phyloP scores from a whole-genome alignment of 768 basidiomycete species.

The Suillus alpinus region DNA sequence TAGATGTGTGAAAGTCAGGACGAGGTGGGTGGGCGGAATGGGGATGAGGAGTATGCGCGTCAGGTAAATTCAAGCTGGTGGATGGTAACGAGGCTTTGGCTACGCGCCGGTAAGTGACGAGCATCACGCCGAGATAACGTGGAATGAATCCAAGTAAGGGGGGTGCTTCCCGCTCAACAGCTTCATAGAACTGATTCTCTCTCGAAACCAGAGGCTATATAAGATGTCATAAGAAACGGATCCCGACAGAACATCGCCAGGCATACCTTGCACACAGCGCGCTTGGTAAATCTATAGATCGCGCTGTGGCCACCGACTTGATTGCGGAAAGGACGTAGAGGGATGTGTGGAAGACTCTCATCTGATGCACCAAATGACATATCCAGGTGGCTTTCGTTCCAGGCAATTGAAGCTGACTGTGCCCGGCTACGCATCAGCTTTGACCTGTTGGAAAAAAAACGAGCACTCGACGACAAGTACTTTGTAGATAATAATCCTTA shows the following conservation, averaged over 20 bases:
- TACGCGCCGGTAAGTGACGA: conserved; percentile 91
- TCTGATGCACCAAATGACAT: conserved; percentile 47
- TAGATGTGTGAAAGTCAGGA: conserved; percentile 27
- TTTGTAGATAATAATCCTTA: neutral
- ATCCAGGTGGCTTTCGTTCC: conserved; percentile 35
- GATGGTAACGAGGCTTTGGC: conserved; percentile 37
- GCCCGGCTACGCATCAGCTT: neutral
- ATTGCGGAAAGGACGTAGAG: conserved; percentile 91
- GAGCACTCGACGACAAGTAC: neutral
- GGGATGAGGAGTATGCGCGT: conserved; percentile 13
- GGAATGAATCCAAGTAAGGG: conserved; percentile 92
- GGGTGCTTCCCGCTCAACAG: conserved; percentile 91
- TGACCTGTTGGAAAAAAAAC: neutral
- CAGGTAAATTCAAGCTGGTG: conserved; percentile 15
- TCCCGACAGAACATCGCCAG: conserved; percentile 4
- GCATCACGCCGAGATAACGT: conserved; percentile 98
- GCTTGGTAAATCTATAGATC: conserved; percentile 96
- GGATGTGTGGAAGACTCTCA: conserved; percentile 79
- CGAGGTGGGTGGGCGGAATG: conserved; percentile 20
- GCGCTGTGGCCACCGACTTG: conserved; percentile 97
- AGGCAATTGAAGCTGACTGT: conserved; percentile 11
- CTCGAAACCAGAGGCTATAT: conserved; percentile 89
- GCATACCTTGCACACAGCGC: conserved; percentile 97
- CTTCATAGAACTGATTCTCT: conserved; percentile 97
- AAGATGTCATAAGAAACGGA: conserved; percentile 14